These are phyloP conservation scores for Cucumis melo DNA, from an alignment of 306 rosid species.

Conservation along the genomic window DNA sequence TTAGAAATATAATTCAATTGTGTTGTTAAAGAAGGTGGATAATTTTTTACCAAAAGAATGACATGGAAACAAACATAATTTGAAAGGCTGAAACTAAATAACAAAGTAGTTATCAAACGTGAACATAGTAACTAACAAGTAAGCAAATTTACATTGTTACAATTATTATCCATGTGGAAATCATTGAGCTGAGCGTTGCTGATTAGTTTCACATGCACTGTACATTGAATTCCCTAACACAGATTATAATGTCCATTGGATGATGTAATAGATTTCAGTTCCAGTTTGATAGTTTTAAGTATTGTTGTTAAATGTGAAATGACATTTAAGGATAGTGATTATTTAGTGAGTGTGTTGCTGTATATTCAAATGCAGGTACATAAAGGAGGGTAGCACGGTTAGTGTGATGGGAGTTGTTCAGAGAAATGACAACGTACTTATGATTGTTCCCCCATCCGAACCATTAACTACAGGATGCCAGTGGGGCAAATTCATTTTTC, in stretches of 20 bases:
- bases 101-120: too few relatives aligned
- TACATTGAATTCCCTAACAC: neutral
- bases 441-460: constrained; percentile 93
- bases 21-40: too few relatives aligned
- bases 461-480: constrained; percentile 89
- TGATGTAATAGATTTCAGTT: neutral
- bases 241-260: neutral
- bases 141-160: neutral
- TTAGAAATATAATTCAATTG: too few relatives aligned
- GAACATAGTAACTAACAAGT: neutral
- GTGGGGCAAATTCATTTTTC: constrained; percentile 76
- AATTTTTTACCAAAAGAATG: too few relatives aligned
- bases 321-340: constrained; percentile 3
- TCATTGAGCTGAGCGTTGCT: neutral
- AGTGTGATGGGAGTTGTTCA: constrained; percentile 99
- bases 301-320: neutral
- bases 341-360: neutral
- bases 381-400: constrained; percentile 96
- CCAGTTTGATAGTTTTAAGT: neutral
- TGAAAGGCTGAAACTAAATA: too few relatives aligned
- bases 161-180: neutral
- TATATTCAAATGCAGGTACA: constrained; percentile 44
- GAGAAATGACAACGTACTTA: constrained; percentile 88
- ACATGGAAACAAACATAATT: too few relatives aligned
- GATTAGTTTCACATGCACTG: neutral